phyloP scores from a whole-genome alignment of 2,329 filamentous ascomycete genomes.

The Leptographium galeiforme region DNA sequence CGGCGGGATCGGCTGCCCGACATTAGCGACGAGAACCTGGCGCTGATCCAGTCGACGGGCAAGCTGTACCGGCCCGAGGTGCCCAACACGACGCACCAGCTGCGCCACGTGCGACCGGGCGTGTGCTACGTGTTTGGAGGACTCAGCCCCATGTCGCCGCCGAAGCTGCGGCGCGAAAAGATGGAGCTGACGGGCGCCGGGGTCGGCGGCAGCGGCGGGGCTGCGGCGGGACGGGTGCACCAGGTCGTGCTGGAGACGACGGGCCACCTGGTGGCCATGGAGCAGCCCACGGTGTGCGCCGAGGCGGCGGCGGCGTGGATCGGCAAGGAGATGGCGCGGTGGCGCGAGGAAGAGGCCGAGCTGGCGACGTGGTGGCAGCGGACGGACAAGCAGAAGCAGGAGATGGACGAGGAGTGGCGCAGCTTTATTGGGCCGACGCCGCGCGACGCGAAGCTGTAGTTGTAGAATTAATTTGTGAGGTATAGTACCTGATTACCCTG shows the following conservation, averaged over 20 bases:
- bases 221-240: constrained; percentile 50
- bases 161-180: constrained; percentile 40
- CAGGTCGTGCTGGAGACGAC: constrained; percentile 48
- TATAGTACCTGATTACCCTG: too few species aligned
- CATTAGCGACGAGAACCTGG: constrained; percentile 21
- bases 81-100: constrained; percentile 36
- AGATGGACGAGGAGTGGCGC: constrained; percentile 38
- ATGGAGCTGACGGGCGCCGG: constrained; percentile 50
- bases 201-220: constrained; percentile 54
- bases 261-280: constrained; percentile 78
- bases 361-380: constrained; percentile 42
- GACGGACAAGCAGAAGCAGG: constrained; percentile 38
- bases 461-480: too few species aligned
- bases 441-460: constrained; percentile 4
- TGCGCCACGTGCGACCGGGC: constrained; percentile 49
- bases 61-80: constrained; percentile 59
- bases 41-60: neutral
- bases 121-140: constrained; percentile 59
- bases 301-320: constrained; percentile 44
- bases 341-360: constrained; percentile 40
- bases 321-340: constrained; percentile 38
- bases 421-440: constrained; percentile 7
- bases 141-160: constrained; percentile 40
- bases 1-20: constrained; percentile 30
- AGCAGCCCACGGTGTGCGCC: constrained; percentile 56